Percentiles rank a stretch among this genome's conserved stretches.
phyloP scores from a whole-genome alignment of 2,329 filamentous ascomycete genomes.

The Dactylellina parvicollis region DNA sequence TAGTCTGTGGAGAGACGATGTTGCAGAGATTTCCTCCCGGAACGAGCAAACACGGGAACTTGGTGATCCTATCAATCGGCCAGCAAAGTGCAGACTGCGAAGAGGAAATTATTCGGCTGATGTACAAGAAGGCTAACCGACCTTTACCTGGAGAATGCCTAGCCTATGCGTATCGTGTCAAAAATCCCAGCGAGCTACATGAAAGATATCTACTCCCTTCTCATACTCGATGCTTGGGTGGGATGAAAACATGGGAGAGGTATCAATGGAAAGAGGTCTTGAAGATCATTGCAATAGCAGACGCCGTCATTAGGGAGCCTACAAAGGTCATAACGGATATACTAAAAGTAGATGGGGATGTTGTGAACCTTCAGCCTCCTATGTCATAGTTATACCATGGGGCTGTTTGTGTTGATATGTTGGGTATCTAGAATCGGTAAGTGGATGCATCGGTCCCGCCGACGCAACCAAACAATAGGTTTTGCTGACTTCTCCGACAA shows the following conservation, averaged over 20 bases:
- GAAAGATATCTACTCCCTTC: constrained; percentile 11
- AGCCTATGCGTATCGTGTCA: constrained; percentile 23
- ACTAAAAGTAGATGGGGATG: constrained; percentile 25
- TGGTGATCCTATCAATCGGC: constrained; percentile 34
- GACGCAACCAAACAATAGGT: background rate
- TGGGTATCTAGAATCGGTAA: constrained; percentile 9
- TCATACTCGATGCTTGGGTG: constrained; percentile 17
- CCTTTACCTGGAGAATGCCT: constrained; percentile 3
- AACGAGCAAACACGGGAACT: constrained; percentile 2
- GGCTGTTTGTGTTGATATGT: constrained; percentile 47
- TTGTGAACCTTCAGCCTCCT: constrained; percentile 11
- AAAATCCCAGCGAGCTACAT: constrained; percentile 1
- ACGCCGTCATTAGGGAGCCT: constrained; percentile 26
- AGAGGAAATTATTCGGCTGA: constrained; percentile 16
- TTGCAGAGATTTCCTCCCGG: constrained; percentile 14
- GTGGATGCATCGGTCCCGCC: background rate
- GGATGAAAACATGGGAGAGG: constrained; percentile 1
- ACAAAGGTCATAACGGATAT: constrained; percentile 20
- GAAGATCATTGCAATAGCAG: constrained; percentile 20
- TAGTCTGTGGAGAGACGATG: constrained; percentile 34
- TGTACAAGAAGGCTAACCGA: constrained; percentile 15
- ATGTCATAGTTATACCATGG: background rate
- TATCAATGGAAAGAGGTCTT: constrained; percentile 25
- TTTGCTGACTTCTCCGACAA: background rate
- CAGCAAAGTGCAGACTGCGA: constrained; percentile 21